Conservation (phyloP, 148 eudicot species). For the Rheum nobile region DNA sequence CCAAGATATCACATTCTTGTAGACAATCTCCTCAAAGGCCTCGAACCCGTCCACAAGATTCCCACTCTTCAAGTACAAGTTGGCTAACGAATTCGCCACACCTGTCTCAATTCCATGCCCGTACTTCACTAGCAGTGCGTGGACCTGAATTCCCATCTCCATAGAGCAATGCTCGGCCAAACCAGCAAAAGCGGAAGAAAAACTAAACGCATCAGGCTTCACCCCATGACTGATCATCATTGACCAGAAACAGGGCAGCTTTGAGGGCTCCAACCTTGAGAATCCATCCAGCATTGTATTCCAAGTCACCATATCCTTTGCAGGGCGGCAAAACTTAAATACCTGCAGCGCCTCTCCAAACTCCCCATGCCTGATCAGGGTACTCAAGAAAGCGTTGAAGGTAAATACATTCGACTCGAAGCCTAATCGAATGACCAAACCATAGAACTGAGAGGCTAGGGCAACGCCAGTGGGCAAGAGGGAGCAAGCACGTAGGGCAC, state of each 20-base stretch:
- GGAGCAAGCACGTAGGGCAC: constrained; percentile 47
- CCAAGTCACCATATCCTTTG: constrained; percentile 56
- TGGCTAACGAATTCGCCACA: constrained; percentile 51
- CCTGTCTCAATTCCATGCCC: constrained; percentile 56
- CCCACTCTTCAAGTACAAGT: constrained; percentile 45
- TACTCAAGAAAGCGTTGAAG: constrained; percentile 37
- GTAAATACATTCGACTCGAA: constrained; percentile 33
- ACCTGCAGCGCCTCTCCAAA: constrained; percentile 26
- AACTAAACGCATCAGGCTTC: constrained; percentile 47
- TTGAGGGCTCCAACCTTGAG: constrained; percentile 21
- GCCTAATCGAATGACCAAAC: constrained; percentile 32
- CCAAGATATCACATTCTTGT: constrained; percentile 46
- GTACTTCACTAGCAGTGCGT: constrained; percentile 41
- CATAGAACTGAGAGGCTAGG: constrained; percentile 28
- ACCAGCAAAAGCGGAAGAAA: constrained; percentile 36
- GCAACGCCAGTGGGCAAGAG: constrained; percentile 8
- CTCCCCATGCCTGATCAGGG: constrained; percentile 30
- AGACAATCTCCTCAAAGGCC: constrained; percentile 46
- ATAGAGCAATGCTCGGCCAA: constrained; percentile 29
- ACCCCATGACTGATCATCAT: constrained; percentile 41
- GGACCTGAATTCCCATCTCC: constrained; percentile 40
- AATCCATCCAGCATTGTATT: constrained; percentile 54
- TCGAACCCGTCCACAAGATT: constrained; percentile 25
- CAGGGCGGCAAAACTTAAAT: constrained; percentile 19
- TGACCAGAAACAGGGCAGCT: constrained; percentile 36